A percentile compares a stretch with the other conserved stretches of the same genome.
phyloP scores from a whole-genome alignment of 2,329 filamentous ascomycete species.

The Aureobasidium zeae region DNA sequence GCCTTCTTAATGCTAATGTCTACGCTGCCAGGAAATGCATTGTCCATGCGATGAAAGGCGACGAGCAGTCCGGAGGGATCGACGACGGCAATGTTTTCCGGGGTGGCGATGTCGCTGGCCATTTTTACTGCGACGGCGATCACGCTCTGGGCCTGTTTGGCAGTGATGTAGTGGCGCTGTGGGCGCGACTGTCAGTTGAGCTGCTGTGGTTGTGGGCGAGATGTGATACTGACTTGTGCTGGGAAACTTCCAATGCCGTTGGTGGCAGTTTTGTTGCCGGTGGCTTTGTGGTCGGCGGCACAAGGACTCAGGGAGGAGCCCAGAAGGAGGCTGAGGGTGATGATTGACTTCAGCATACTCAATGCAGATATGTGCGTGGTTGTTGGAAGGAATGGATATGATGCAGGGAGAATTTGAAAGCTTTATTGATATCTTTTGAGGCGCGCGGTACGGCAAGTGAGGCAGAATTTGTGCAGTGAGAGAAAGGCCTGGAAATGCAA shows the following conservation, averaged over 20 bases:
- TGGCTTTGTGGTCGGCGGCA: slow-evolving; percentile 7
- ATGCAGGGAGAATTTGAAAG: no score
- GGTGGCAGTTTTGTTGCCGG: slow-evolving; percentile 11
- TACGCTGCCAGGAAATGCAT: slow-evolving; percentile 23
- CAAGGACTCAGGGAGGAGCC: not conserved
- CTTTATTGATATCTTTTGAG: no score
- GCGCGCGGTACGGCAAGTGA: no score
- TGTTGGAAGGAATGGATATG: not conserved
- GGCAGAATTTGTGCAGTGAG: no score
- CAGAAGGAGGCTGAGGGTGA: slow-evolving; percentile 4
- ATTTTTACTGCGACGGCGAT: slow-evolving; percentile 21
- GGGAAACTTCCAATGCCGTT: slow-evolving; percentile 13
- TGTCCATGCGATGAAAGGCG: slow-evolving; percentile 27
- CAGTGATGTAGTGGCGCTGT: slow-evolving; percentile 24
- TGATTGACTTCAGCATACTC: slow-evolving; percentile 6
- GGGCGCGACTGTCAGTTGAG: no score
- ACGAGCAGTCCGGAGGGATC: slow-evolving; percentile 24
- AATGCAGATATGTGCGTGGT: not conserved
- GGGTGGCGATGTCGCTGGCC: slow-evolving; percentile 19
- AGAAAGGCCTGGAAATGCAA: no score
- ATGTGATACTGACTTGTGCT: slow-evolving; percentile 3
- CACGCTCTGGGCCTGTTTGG: slow-evolving; percentile 20
- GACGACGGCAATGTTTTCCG: slow-evolving; percentile 25
- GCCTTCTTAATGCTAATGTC: slow-evolving; percentile 27
- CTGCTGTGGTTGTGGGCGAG: no score